These are phyloP conservation scores for Tilletia walkeri DNA, from an alignment of 1,284 basidiomycete genomes.

Conservation along the genomic window DNA sequence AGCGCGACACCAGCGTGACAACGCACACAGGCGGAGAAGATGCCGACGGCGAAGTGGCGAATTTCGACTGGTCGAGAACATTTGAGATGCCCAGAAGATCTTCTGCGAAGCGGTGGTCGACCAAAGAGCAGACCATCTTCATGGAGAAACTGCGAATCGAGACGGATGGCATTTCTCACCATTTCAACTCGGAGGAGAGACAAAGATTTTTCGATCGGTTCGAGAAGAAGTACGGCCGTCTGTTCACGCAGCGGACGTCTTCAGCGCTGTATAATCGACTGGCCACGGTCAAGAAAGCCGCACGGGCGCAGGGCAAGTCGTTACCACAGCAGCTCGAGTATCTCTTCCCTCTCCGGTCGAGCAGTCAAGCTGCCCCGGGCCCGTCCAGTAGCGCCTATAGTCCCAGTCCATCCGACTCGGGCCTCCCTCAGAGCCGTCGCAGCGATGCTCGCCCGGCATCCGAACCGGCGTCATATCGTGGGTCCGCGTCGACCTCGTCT, in stretches of 20 bases:
- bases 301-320: not conserved
- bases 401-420: too few species aligned
- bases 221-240: not conserved
- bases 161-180: not conserved
- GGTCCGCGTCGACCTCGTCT: too few species aligned
- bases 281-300: not conserved
- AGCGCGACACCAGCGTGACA: not conserved
- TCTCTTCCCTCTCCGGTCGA: too few species aligned
- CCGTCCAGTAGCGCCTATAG: too few species aligned
- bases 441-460: too few species aligned
- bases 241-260: not conserved
- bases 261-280: not conserved
- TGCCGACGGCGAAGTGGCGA: not conserved
- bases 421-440: too few species aligned
- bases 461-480: too few species aligned
- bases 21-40: not conserved
- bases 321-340: not conserved
- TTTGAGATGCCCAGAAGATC: not conserved
- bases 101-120: not conserved
- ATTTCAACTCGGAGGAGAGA: not conserved
- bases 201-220: not conserved
- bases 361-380: too few species aligned
- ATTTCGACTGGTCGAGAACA: not conserved
- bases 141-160: not conserved
- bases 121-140: slow-evolving; percentile 1